Conservation (phyloP, 176 grass and related monocot genomes). For the Stipa capillata region DNA sequence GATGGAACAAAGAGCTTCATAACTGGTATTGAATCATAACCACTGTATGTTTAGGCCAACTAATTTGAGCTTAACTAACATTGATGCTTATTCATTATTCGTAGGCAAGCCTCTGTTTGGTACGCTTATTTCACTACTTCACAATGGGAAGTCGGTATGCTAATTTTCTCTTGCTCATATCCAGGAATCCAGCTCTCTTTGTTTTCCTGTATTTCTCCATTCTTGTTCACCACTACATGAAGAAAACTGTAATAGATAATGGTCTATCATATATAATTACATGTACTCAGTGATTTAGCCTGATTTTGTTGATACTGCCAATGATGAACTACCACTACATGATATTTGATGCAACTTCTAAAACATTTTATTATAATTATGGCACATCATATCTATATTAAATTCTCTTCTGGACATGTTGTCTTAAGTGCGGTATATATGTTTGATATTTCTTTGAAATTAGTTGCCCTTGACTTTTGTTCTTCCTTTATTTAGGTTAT, state of each 20-base stretch:
- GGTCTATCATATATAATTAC: background rate
- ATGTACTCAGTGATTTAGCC: background rate
- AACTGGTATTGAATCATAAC: conserved; percentile 45
- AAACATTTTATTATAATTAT: background rate
- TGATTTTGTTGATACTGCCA: background rate
- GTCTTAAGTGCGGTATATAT: background rate
- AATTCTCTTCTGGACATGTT: background rate
- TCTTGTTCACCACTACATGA: background rate
- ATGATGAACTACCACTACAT: background rate
- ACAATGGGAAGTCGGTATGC: conserved; percentile 76
- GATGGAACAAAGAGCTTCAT: conserved; percentile 96
- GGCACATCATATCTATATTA: background rate
- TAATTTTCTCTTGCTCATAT: background rate
- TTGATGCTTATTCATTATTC: conserved; percentile 25
- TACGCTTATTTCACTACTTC: conserved; percentile 71
- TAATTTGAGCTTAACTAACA: background rate
- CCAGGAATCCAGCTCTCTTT: background rate
- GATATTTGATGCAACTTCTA: background rate
- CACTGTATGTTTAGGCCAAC: background rate
- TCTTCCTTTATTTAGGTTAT: conserved; percentile 47
- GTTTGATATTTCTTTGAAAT: background rate
- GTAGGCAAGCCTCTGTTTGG: conserved; percentile 90
- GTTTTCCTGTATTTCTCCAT: background rate
- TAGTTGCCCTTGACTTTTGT: background rate
- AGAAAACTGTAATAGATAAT: background rate